Evolutionary conservation across 75 land plant species (phyloP).

Genomic region (Picea sitchensis): DNA sequence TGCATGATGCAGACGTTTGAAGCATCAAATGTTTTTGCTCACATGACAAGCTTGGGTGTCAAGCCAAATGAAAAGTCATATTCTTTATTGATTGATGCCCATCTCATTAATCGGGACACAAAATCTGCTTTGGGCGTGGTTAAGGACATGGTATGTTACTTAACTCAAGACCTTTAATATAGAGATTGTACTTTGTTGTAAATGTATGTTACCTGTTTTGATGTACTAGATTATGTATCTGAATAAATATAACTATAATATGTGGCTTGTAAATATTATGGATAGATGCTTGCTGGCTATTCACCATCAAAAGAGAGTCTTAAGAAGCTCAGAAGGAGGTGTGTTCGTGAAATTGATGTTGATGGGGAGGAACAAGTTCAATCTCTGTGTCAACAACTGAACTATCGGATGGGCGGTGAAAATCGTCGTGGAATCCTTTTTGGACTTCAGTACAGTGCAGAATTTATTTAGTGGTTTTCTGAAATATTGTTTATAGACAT

Average conservation of each 20-base stretch:
- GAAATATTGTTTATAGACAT: neutral
- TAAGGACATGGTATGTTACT: slow-evolving; percentile 64
- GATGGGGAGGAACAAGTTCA: slow-evolving; percentile 39
- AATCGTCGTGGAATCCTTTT: slow-evolving; percentile 50
- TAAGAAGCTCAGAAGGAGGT: slow-evolving; percentile 54
- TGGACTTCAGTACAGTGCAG: slow-evolving; percentile 38
- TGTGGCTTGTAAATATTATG: neutral
- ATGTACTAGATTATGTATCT: neutral
- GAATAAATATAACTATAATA: neutral
- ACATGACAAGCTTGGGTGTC: slow-evolving; percentile 63
- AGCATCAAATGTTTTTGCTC: slow-evolving; percentile 78
- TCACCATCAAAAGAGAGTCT: slow-evolving; percentile 48
- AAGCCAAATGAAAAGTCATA: slow-evolving; percentile 83
- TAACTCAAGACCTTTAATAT: neutral
- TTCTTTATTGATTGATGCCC: slow-evolving; percentile 70
- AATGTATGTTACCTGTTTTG: neutral
- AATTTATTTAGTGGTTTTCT: slow-evolving; percentile 12
- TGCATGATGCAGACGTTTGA: slow-evolving; percentile 55
- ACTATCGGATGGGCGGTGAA: slow-evolving; percentile 36
- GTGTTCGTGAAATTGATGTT: slow-evolving; percentile 46
- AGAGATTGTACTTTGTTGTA: neutral
- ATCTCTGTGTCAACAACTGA: slow-evolving; percentile 30
- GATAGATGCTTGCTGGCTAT: slow-evolving; percentile 49
- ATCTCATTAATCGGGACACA: slow-evolving; percentile 72
- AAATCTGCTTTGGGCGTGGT: slow-evolving; percentile 69